These are phyloP conservation scores for Thalassiosira mediterranea DNA, from an alignment of 352 stramenopile species.

Conservation along the genomic window DNA sequence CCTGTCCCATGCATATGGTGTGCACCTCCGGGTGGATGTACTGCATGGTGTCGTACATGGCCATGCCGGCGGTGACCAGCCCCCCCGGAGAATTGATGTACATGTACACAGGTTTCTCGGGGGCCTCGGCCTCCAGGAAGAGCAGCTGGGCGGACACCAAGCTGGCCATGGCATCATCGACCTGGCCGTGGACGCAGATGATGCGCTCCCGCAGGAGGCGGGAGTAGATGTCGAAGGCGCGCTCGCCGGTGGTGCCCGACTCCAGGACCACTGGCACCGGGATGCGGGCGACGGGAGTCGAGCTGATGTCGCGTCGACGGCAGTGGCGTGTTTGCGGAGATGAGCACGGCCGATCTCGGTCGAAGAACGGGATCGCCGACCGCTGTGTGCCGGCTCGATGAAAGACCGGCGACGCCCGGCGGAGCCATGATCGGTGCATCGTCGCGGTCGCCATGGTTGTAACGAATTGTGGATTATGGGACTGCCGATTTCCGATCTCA, in stretches of 20 bases:
- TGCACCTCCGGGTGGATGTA: constrained; percentile 94
- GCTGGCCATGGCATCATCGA: constrained; percentile 87
- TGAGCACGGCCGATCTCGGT: no score
- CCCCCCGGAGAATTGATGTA: constrained; percentile 99
- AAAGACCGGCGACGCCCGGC: no score
- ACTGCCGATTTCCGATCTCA: no score
- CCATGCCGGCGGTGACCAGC: constrained; percentile 93
- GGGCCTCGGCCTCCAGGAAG: constrained; percentile 92
- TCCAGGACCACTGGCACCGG: constrained; percentile 47
- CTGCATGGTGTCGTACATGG: constrained; percentile 99
- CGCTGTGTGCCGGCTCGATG: no score
- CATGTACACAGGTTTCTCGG: constrained; percentile 96
- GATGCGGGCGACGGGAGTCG: constrained; percentile 11
- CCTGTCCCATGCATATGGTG: constrained; percentile 90
- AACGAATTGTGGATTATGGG: no score
- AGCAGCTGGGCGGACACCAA: constrained; percentile 87
- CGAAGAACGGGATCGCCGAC: no score
- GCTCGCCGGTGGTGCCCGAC: constrained; percentile 57
- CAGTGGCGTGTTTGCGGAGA: no score
- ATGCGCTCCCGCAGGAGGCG: constrained; percentile 85
- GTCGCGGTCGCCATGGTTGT: no score
- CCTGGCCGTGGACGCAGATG: constrained; percentile 81
- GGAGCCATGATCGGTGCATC: no score
- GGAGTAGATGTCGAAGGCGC: constrained; percentile 73
- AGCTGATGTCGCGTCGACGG: constrained; percentile 35